These are phyloP conservation scores for Acacia melanoxylon DNA, from an alignment of 306 rosid species.

Conservation along the genomic window DNA sequence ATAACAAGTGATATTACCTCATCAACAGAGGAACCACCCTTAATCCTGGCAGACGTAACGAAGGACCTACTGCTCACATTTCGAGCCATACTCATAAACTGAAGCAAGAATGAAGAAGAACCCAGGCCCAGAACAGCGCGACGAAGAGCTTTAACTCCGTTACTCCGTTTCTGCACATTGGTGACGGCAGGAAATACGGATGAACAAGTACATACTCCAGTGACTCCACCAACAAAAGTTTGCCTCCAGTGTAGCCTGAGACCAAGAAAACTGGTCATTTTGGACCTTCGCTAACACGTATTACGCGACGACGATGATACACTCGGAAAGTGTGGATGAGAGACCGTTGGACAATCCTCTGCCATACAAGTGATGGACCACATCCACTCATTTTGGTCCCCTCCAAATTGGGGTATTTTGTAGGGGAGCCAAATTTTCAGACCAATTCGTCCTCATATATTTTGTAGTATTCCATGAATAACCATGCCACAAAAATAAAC, in stretches of 20 bases:
- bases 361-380: constrained; percentile 24
- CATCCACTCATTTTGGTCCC: too few relatives aligned
- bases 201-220: background rate
- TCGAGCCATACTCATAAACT: constrained; percentile 47
- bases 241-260: constrained; percentile 30
- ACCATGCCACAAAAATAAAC: too few relatives aligned
- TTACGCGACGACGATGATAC: background rate
- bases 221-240: constrained; percentile 19
- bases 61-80: constrained; percentile 47
- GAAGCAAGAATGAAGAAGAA: constrained; percentile 48
- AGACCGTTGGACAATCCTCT: constrained; percentile 10
- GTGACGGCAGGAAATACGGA: background rate
- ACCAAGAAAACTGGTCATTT: constrained; percentile 53
- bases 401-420: too few relatives aligned
- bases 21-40: constrained; percentile 47
- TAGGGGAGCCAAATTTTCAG: too few relatives aligned
- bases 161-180: constrained; percentile 28
- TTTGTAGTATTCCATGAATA: too few relatives aligned
- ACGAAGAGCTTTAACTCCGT: constrained; percentile 44
- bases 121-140: constrained; percentile 64
- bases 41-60: constrained; percentile 60
- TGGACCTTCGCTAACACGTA: constrained; percentile 3
- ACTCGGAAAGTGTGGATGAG: background rate
- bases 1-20: constrained; percentile 41
- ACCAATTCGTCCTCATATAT: too few relatives aligned